Evolutionary conservation across 345 rosid species (phyloP), one percentile per base, ranked within the genome.

Genomic region (Brassica incana): DNA sequence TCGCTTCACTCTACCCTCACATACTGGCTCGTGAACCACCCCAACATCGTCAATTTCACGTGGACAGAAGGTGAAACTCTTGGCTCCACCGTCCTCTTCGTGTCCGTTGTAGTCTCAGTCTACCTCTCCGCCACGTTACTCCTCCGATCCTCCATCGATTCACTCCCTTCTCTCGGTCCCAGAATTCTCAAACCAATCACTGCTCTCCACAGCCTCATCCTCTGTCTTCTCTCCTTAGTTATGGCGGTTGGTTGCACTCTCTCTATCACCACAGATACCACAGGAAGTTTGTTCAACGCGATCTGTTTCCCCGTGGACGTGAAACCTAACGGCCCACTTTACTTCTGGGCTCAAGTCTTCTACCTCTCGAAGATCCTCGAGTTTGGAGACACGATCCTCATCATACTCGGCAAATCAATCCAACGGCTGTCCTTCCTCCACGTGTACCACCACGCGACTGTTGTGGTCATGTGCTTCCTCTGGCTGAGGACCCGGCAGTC

Each of bases 381-480:
- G 74, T 90, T 90, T 16, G 10, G 83, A 0, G 97, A 91, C 64
- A 90, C 94, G 52, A 52, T 88, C 10, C 52, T 91, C 65, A 91
- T 91, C 82, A 75, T 88, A 35, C 61, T 90, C 3, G 75, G 85
- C 20, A 84, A 82, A 30, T 87, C 97, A 1, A 50, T 75, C 83
- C 83, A 84, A 18, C 87, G 95, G 78, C 81, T 90, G 36, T 88
- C 95, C 0, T 92, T 92, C 77, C 96, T 92, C 90, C 97, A 92
- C 83, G 90, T 92, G 2, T 92, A 89, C 83, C 96, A 92, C 76
- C 96, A 92, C 68, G 88, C 92, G 0, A 84, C 89, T 2, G 97
- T 89, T 11, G 83, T 92, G 10, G 33, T 92, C 5, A 89, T 92
- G 95, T 90, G 97, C 50, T 92, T 84, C 72, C 29, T 89, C 5